Conservation (phyloP, 441 rosid genomes). For the Populus hybrid region DNA sequence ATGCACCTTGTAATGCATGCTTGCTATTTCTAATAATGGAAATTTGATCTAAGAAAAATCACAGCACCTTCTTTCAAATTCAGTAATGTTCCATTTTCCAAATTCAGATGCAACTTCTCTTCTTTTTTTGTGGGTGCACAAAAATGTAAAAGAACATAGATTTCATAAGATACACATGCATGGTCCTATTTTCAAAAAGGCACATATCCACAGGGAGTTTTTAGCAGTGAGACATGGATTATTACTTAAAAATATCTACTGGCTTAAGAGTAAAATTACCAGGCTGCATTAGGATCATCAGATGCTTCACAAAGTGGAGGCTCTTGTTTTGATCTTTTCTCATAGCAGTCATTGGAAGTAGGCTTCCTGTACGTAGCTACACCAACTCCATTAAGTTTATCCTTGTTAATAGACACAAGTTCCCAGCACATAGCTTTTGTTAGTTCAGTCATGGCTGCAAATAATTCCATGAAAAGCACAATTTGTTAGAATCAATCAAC, state of each 20-base stretch:
- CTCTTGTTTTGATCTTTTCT: slow-evolving; percentile 53
- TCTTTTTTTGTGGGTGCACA: neutral
- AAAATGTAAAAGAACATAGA: neutral
- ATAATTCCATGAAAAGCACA: slow-evolving; percentile 21
- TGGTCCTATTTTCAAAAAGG: neutral
- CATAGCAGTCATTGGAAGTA: slow-evolving; percentile 69
- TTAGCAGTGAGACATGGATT: slow-evolving; percentile 22
- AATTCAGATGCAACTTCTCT: neutral
- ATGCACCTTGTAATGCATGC: neutral
- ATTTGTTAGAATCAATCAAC: slow-evolving; percentile 21
- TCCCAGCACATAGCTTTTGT: slow-evolving; percentile 88
- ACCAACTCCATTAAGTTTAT: slow-evolving; percentile 62
- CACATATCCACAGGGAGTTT: neutral
- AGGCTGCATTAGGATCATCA: slow-evolving; percentile 91
- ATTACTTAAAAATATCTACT: neutral
- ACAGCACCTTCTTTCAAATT: neutral
- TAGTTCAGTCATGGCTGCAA: slow-evolving; percentile 73
- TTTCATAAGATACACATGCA: neutral
- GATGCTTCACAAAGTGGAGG: slow-evolving; percentile 74
- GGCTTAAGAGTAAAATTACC: slow-evolving; percentile 38
- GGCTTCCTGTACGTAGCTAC: slow-evolving; percentile 84
- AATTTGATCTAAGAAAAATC: neutral
- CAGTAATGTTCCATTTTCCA: neutral
- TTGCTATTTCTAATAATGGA: neutral
- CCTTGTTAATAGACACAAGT: slow-evolving; percentile 60